Evolutionary conservation across 1,284 basidiomycete species (phyloP).

Genomic region (Ustanciosporium gigantosporum): DNA sequence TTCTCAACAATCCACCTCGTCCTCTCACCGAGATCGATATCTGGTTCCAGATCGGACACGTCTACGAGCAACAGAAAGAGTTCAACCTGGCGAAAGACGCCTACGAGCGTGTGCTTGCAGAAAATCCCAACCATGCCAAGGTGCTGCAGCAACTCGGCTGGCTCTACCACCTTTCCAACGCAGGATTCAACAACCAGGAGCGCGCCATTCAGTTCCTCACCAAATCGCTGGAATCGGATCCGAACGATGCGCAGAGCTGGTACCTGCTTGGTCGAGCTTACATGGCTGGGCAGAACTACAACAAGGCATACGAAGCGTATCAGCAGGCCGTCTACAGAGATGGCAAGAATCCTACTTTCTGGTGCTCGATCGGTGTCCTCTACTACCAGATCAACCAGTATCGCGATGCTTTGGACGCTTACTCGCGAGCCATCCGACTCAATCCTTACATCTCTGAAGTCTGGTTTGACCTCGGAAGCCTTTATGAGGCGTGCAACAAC

Average conservation of each 20-base stretch:
- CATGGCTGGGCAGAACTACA: slow-evolving; percentile 98
- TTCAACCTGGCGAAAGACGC: slow-evolving; percentile 88
- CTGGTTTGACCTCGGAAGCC: slow-evolving; percentile 95
- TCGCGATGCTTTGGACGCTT: slow-evolving; percentile 95
- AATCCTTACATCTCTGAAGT: slow-evolving; percentile 99
- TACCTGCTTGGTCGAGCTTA: slow-evolving; percentile 96
- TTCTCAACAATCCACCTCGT: slow-evolving; percentile 89
- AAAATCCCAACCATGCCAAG: slow-evolving; percentile 93
- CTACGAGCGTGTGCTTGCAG: slow-evolving; percentile 91
- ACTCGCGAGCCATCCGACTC: slow-evolving; percentile 95
- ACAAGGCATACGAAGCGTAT: slow-evolving; percentile 99
- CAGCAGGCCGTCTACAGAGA: slow-evolving; percentile 99
- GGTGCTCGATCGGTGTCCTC: slow-evolving; percentile 98
- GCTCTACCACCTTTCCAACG: slow-evolving; percentile 92
- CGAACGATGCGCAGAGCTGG: slow-evolving; percentile 97
- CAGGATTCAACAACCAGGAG: slow-evolving; percentile 92
- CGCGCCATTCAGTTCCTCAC: slow-evolving; percentile 90
- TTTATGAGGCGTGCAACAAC: slow-evolving; percentile 99
- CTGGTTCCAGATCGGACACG: slow-evolving; percentile 99
- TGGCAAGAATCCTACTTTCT: slow-evolving; percentile 97
- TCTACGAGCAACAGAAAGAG: slow-evolving; percentile 96
- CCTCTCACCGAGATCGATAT: slow-evolving; percentile 97
- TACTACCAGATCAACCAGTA: slow-evolving; percentile 99
- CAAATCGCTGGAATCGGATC: slow-evolving; percentile 76
- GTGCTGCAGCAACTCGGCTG: slow-evolving; percentile 97